phyloP scores from a whole-genome alignment of 257 asterid species.

The Rubia yunnanensis region DNA sequence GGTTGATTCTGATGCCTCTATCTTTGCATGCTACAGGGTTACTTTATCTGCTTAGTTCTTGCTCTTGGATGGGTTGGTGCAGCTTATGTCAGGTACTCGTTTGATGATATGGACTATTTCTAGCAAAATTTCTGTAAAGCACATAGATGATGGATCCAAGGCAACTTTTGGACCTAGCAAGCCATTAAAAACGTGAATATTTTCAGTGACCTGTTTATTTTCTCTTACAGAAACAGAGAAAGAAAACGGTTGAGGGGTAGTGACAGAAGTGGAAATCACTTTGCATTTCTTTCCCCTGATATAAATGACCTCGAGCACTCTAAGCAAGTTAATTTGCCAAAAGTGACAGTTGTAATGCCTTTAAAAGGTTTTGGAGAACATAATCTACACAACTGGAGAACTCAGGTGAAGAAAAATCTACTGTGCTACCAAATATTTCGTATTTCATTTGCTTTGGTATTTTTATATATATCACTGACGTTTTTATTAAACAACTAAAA shows the following conservation, averaged over 20 bases:
- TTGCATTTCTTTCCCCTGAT: conserved; percentile 66
- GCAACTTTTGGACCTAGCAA: not conserved
- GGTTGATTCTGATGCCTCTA: conserved; percentile 3
- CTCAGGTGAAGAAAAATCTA: conserved; percentile 50
- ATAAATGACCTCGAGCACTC: conserved; percentile 78
- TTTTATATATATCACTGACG: not conserved
- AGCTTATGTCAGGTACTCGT: conserved; percentile 71
- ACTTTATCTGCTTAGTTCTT: conserved; percentile 59
- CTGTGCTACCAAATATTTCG: not conserved
- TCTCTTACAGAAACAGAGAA: conserved; percentile 68
- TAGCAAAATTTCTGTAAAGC: conserved; percentile 1
- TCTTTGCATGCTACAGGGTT: conserved; percentile 54
- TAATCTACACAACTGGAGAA: conserved; percentile 96
- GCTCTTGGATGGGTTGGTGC: conserved; percentile 98
- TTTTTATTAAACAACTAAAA: not conserved
- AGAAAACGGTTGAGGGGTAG: conserved; percentile 48
- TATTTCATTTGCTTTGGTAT: not conserved
- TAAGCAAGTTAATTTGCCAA: conserved; percentile 71
- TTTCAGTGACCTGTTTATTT: conserved; percentile 14
- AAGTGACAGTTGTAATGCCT: conserved; percentile 94
- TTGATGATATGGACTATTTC: conserved; percentile 5
- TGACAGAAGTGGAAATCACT: conserved; percentile 53
- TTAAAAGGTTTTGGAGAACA: conserved; percentile 97
- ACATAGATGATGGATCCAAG: not conserved
- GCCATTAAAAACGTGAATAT: not conserved